Evolutionary conservation across 2,329 filamentous ascomycete genomes (phyloP).

Genomic region (Nemania serpens): DNA sequence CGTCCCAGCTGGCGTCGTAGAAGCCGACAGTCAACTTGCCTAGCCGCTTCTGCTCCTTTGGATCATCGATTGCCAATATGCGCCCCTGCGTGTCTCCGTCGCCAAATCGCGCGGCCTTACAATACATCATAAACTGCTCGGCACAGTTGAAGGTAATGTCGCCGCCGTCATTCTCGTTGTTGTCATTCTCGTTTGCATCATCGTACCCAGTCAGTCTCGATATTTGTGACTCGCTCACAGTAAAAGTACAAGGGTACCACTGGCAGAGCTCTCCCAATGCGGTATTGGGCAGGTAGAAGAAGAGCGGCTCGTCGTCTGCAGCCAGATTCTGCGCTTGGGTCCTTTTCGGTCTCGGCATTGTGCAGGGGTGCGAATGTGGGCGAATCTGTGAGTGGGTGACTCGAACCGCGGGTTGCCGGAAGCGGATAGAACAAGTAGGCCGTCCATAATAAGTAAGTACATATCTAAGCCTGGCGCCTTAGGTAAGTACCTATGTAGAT

Average conservation of each 20-base stretch:
- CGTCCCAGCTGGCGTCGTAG: not conserved
- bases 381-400: no score
- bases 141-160: not conserved
- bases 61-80: not conserved
- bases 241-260: not conserved
- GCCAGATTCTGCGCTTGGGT: no score
- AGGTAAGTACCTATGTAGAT: no score
- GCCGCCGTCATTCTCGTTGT: not conserved
- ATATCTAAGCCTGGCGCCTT: no score
- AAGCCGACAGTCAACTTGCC: not conserved
- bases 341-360: not conserved
- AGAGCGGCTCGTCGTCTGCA: not conserved
- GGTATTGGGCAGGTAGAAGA: not conserved
- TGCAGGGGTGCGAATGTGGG: no score
- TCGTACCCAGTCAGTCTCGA: not conserved
- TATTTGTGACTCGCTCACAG: not conserved
- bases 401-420: no score
- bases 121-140: not conserved
- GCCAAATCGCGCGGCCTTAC: not conserved
- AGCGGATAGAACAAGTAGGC: no score
- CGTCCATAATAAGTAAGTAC: no score
- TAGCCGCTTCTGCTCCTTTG: not conserved
- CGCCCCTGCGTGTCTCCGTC: not conserved
- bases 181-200: not conserved
- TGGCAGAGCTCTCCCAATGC: not conserved